Percentiles rank a stretch among this genome's conserved stretches.
These are phyloP conservation scores for Quercus lobata DNA, from an alignment of 331 rosid species.

Conservation along the genomic window DNA sequence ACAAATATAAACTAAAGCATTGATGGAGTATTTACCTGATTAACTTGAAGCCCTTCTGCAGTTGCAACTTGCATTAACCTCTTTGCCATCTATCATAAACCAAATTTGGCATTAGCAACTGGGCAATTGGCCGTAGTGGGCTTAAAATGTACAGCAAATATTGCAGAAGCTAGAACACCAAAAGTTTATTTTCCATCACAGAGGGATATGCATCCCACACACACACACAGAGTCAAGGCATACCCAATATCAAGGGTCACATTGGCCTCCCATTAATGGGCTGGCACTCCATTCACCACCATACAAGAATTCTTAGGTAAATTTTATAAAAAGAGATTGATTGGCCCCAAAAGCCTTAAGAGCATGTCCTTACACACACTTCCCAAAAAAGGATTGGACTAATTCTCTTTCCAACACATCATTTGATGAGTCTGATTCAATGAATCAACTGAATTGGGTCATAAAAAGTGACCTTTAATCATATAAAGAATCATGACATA, in stretches of 20 bases:
- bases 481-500: too few relatives aligned
- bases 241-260: background rate
- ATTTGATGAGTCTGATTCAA: too few relatives aligned
- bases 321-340: background rate
- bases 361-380: too few relatives aligned
- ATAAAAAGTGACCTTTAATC: too few relatives aligned
- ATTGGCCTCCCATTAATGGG: background rate
- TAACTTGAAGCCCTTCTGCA: conserved; percentile 81
- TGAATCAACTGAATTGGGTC: too few relatives aligned
- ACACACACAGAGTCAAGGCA: background rate
- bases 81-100: conserved; percentile 82
- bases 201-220: background rate
- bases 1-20: conserved; percentile 14
- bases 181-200: background rate
- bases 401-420: too few relatives aligned
- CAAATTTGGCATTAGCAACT: conserved; percentile 19
- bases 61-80: conserved; percentile 74
- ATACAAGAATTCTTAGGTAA: background rate
- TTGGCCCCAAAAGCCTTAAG: background rate
- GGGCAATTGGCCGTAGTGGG: background rate
- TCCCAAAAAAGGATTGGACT: too few relatives aligned
- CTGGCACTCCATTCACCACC: background rate
- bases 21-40: conserved; percentile 49
- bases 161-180: background rate
- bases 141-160: conserved; percentile 8